Evolutionary conservation across 2,329 filamentous ascomycete species (phyloP).

Genomic region (Fusarium napiforme): DNA sequence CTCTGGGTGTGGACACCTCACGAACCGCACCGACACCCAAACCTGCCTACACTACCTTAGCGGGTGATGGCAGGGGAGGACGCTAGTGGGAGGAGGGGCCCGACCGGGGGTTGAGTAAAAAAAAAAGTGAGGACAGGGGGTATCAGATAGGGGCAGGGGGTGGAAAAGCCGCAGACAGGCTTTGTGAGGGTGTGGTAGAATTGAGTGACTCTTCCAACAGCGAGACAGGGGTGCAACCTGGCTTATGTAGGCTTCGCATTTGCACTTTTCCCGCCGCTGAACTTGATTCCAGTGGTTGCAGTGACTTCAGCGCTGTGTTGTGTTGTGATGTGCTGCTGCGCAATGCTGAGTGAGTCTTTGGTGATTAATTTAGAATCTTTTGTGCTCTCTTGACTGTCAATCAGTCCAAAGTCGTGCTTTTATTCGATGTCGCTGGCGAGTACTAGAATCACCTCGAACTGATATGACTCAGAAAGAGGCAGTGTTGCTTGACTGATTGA

Average conservation of each 20-base stretch:
- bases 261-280: constrained; percentile 30
- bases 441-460: constrained; percentile 18
- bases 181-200: constrained; percentile 26
- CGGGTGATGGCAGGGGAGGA: constrained; percentile 32
- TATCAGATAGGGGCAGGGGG: constrained; percentile 29
- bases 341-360: neutral
- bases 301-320: neutral
- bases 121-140: constrained; percentile 5
- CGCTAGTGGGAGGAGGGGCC: constrained; percentile 29
- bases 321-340: constrained; percentile 2
- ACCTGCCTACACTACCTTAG: constrained; percentile 29
- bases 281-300: constrained; percentile 7
- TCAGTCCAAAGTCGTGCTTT: neutral
- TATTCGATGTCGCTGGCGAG: constrained; percentile 3
- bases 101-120: constrained; percentile 43
- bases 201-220: neutral
- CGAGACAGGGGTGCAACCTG: constrained; percentile 28
- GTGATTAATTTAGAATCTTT: constrained; percentile 9
- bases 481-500: constrained; percentile 23
- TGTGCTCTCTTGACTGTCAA: neutral
- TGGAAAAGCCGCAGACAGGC: constrained; percentile 9
- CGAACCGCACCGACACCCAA: constrained; percentile 38
- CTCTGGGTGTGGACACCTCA: constrained; percentile 26
- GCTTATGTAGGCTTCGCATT: constrained; percentile 24
- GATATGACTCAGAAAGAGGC: constrained; percentile 33